Base-by-base conservation (phyloP, 306 rosid species). In the Morella rubra region DNA sequence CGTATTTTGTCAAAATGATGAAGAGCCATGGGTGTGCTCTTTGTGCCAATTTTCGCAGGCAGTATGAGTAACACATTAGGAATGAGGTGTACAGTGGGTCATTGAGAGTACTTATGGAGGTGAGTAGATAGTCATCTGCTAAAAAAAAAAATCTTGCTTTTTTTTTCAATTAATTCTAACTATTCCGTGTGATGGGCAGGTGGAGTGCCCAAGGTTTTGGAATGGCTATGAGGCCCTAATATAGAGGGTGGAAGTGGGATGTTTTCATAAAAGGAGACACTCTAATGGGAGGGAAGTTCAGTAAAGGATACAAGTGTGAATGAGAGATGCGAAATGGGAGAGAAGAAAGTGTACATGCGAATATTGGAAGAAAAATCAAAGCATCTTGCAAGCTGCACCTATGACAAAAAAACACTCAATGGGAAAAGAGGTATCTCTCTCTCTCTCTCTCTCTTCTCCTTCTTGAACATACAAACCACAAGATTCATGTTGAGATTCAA, bases 251-350 rank as follows among this genome's bases (percentile, higher is more conserved):
- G 8, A 40, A 65, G 50, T 40, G 41, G 70, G 70, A 41, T 20
- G 41, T 87, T 91, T 93, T 81, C 94, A 90, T 60, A 81, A 77
- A 77, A 93, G 97, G 97, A 89, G 94, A 89, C 6, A 37, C 20
- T 82, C 87, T 93, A 0, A 79, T 79, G 72, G 97, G 96, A 20
- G 84, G 67, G 81, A 87, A 89, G 80, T 88, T 82, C 49, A 81
- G 50, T 81, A 62, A 76, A 15, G 76, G 52, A 78, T 55, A 69
- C 27, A 82, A 76, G 60, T 60, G 68, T 81, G 83, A 86, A 24
- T 24, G 27, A 1, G 27, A 24, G 27, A 24, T 24, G 27, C 1
- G 27, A 24, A 24, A 24, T 0, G 1, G 27, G 27, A 24, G 27
- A 37, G 72, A 86, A 79, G 71, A 20, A 64, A 73, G 52, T 59